Evolutionary conservation across 345 rosid genomes (phyloP).

Genomic region (Triadica sebifera): DNA sequence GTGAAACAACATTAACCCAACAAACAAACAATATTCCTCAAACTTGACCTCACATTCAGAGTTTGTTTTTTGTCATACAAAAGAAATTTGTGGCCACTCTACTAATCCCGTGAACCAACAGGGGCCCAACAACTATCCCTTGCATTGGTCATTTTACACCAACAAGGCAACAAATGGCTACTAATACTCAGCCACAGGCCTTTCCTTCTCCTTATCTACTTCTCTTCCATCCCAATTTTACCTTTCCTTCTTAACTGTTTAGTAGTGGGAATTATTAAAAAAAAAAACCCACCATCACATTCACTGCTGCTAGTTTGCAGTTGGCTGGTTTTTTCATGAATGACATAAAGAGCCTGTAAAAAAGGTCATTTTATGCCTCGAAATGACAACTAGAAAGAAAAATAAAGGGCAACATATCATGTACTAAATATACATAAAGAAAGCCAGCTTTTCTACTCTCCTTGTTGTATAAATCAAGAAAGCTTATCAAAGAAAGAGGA

Average conservation of each 20-base stretch:
- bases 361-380: background rate
- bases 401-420: too few species aligned
- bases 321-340: slow-evolving; percentile 46
- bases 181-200: too few species aligned
- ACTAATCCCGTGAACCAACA: slow-evolving; percentile 43
- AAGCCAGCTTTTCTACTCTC: background rate
- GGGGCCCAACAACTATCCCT: slow-evolving; percentile 12
- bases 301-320: slow-evolving; percentile 36
- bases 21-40: too few species aligned
- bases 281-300: slow-evolving; percentile 14
- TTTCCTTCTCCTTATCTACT: background rate
- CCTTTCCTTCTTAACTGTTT: slow-evolving; percentile 34
- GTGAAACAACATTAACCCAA: too few species aligned
- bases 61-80: background rate
- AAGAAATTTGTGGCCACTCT: slow-evolving; percentile 29
- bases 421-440: background rate
- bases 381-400: background rate
- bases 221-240: slow-evolving; percentile 1
- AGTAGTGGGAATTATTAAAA: too few species aligned
- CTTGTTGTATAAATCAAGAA: background rate
- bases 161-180: slow-evolving; percentile 19
- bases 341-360: slow-evolving; percentile 18
- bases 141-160: slow-evolving; percentile 10
- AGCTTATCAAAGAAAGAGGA: background rate
- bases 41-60: background rate